A percentile compares a stretch with the other conserved stretches of the same genome.
These are phyloP conservation scores for Saccharomyces hybrid DNA, from an alignment of 1,139 yeast genomes.

Conservation along the genomic window DNA sequence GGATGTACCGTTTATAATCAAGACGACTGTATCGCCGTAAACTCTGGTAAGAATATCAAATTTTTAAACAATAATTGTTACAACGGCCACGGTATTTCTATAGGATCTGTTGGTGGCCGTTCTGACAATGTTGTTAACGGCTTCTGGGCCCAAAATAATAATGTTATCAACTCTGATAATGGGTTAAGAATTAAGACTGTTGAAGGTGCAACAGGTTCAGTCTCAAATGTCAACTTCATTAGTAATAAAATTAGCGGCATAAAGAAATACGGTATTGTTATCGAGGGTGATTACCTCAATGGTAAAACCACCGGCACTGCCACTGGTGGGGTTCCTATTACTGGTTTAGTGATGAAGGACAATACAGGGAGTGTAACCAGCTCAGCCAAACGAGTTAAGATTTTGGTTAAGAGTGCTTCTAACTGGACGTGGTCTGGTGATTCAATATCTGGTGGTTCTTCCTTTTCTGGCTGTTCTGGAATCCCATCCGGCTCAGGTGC, in stretches of 20 bases:
- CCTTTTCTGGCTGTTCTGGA: constrained; percentile 8
- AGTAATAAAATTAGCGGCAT: constrained; percentile 8
- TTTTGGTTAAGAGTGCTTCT: constrained; percentile 12
- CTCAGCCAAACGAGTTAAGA: constrained; percentile 1
- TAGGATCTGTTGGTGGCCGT: constrained; percentile 16
- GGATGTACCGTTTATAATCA: constrained; percentile 11
- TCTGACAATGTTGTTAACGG: constrained; percentile 9
- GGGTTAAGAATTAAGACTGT: constrained; percentile 16
- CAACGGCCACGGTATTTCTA: constrained; percentile 18
- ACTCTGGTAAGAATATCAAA: constrained; percentile 13
- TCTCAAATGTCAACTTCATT: constrained; percentile 9
- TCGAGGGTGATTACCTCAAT: constrained; percentile 13
- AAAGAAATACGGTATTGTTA: constrained; percentile 13
- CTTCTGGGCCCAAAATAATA: constrained; percentile 8
- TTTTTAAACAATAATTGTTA: constrained; percentile 12
- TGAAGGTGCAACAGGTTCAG: constrained; percentile 13
- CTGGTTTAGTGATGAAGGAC: constrained; percentile 9
- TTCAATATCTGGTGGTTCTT: constrained; percentile 10
- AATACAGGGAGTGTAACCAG: background rate
- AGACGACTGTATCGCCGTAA: constrained; percentile 17
- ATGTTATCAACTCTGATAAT: constrained; percentile 11
- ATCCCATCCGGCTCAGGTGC: constrained; percentile 10
- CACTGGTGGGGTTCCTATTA: constrained; percentile 15
- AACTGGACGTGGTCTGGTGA: constrained; percentile 10
- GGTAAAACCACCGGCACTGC: constrained; percentile 15